Evolutionary conservation across 257 asterid species (phyloP).

Genomic region (Nicotiana noctiflora): DNA sequence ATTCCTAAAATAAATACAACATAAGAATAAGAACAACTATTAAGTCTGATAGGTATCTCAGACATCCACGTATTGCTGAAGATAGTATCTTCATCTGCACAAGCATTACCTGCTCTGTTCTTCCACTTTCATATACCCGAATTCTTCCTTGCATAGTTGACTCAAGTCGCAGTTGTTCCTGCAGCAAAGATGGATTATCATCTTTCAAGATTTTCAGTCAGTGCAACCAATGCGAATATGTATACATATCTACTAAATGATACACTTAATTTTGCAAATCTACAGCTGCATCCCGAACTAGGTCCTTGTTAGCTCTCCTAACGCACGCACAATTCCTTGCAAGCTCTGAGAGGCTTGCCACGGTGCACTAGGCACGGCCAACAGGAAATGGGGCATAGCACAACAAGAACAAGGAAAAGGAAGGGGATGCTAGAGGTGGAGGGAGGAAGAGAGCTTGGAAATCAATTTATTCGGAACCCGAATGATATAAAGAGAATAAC

Average conservation of each 20-base stretch:
- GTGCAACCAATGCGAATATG: neutral
- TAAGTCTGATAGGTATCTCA: neutral
- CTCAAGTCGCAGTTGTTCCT: conserved; percentile 95
- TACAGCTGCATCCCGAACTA: neutral
- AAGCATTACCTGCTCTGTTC: conserved; percentile 81
- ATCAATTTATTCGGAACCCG: neutral
- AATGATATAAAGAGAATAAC: neutral
- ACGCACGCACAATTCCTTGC: neutral
- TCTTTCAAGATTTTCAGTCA: neutral
- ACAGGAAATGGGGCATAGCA: neutral
- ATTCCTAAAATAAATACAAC: conserved; percentile 47
- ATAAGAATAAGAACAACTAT: conserved; percentile 4
- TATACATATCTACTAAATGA: neutral
- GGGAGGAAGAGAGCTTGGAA: neutral
- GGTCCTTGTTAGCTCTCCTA: neutral
- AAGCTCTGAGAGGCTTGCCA: neutral
- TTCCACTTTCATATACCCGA: conserved; percentile 91
- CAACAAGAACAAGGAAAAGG: neutral
- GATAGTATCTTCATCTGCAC: conserved; percentile 6
- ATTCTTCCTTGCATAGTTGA: conserved; percentile 92
- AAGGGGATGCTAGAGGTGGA: neutral
- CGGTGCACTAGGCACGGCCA: neutral
- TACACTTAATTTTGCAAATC: neutral
- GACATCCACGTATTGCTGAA: neutral
- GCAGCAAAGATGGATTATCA: conserved; percentile 9